Base-by-base conservation (phyloP, 1,284 basidiomycete species). In the Neolentinus lepideus region DNA sequence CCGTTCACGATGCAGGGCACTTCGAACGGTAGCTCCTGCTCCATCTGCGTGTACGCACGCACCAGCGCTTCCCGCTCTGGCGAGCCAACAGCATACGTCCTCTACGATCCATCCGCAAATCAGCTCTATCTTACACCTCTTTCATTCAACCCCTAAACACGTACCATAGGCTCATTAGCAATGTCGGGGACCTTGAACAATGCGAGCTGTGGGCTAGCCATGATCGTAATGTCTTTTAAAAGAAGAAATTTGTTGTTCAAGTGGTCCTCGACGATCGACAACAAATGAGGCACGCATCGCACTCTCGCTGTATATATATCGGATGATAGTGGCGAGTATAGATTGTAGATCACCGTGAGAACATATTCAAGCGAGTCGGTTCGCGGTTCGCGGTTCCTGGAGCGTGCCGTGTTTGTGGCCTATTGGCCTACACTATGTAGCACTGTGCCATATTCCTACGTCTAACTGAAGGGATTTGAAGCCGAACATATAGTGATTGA, bases 1-100 rank as follows among this genome's bases (percentile, higher is more conserved):
- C 97, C 96, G 67, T 98, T 92, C 65, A 99, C 82, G 62, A 99
- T 79, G 66, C 90, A 90, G 22, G 96, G 96, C 1, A 99, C 90
- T 66, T 97, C 90, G 69, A 93, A 92, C 2, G 94, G 94, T 2
- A 89, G 77, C 61, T 87, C 75, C 60, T 88, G 80, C 68, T 92
- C 79, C 85, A 98, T 90, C 75, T 92, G 79, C 33, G 75, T 71
- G 62, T 99, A 69, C 11, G 92, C 91, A 46, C 80, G 84, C 66
- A 90, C 76, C 54, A 99, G 78, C 21, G 77, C 88, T 50, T 74
- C 73, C 56, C 97, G 84, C 70, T 98, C 94, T 8, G 80, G 69
- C 1, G 93, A 92, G 58, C 87, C 91, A 47, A 85, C 82, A 11
- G 82, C 84, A 76, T 98, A 99, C 60, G 81, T 73, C 67, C 76